Conservation (phyloP, 306 rosid species). For the Glycine latifolia region DNA sequence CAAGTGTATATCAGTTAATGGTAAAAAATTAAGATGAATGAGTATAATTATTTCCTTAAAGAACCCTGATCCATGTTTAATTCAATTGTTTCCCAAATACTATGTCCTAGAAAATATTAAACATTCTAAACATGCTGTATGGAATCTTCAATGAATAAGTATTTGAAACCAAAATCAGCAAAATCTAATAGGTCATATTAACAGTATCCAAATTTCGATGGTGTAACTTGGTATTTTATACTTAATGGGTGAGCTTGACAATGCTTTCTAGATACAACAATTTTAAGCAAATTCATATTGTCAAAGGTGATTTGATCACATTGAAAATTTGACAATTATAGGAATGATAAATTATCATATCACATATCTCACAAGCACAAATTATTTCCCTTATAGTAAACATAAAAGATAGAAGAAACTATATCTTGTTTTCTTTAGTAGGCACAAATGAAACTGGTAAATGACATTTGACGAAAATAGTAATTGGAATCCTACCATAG, state of each 20-base stretch:
- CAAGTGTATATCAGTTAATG: no score
- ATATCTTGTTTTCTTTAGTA: neutral
- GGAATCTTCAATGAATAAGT: no score
- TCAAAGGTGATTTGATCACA: neutral
- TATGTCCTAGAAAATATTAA: slow-evolving; percentile 18
- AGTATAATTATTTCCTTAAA: no score
- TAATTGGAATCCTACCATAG: neutral
- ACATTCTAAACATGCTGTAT: no score
- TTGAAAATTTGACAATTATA: no score
- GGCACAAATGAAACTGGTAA: no score
- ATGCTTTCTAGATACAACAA: slow-evolving; percentile 14
- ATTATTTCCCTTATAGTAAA: no score
- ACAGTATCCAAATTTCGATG: slow-evolving; percentile 28
- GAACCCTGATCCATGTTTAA: no score
- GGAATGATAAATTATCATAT: neutral
- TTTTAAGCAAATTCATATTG: neutral
- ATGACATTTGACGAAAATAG: no score
- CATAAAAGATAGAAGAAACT: neutral
- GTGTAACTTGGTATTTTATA: neutral
- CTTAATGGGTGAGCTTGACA: slow-evolving; percentile 18
- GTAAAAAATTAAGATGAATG: no score
- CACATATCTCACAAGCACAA: neutral
- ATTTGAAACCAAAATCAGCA: slow-evolving; percentile 69
- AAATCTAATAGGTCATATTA: slow-evolving; percentile 35
- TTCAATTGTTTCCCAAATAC: no score